These are phyloP conservation scores for Anethum foeniculum DNA, from an alignment of 140 eudicot species.

Conservation along the genomic window DNA sequence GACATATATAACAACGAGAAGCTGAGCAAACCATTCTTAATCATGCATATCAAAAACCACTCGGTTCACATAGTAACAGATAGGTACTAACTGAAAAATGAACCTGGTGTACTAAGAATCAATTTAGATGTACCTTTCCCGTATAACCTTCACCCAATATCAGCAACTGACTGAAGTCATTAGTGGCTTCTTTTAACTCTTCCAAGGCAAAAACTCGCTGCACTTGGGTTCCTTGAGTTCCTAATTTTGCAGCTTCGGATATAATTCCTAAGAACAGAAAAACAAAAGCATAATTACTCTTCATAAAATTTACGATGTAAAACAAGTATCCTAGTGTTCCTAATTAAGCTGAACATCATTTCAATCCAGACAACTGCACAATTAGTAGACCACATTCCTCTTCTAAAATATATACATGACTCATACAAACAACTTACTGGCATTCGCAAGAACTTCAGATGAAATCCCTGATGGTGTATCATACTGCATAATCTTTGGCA, in stretches of 20 bases:
- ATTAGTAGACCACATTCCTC: neutral
- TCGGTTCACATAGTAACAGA: neutral
- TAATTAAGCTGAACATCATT: neutral
- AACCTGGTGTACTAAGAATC: neutral
- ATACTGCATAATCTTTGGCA: slow-evolving; percentile 1
- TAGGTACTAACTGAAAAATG: neutral
- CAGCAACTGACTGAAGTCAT: neutral
- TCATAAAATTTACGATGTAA: neutral
- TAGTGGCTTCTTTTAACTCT: slow-evolving; percentile 4
- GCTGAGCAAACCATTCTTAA: neutral
- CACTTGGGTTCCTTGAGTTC: slow-evolving; percentile 6
- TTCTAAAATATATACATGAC: neutral
- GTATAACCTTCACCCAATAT: neutral
- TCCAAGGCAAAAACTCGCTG: neutral
- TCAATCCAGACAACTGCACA: neutral
- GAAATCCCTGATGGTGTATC: slow-evolving; percentile 1
- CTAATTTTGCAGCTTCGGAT: slow-evolving; percentile 33
- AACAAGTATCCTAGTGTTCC: neutral
- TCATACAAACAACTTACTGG: neutral
- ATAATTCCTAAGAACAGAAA: slow-evolving; percentile 36
- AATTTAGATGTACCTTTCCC: neutral
- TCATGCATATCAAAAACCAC: neutral
- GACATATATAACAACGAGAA: neutral
- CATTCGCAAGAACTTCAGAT: slow-evolving; percentile 6
- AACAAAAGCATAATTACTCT: neutral